Evolutionary conservation across 495 filamentous ascomycete species (phyloP).

Genomic region (Lasiosphaeris hirsuta): DNA sequence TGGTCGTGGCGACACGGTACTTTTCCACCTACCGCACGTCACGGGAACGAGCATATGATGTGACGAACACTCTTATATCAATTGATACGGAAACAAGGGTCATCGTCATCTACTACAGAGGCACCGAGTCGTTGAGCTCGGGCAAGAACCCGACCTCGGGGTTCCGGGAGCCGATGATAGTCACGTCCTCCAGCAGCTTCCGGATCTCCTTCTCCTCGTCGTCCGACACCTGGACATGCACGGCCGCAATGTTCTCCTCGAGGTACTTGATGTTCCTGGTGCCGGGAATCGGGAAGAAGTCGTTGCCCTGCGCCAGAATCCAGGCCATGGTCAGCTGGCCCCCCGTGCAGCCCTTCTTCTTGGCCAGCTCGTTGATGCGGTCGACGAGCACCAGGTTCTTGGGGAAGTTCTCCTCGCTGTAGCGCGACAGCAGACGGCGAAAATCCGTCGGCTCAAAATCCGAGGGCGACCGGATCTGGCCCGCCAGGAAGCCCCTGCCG

Average conservation of each 20-base stretch:
- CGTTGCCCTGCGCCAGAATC: constrained; percentile 54
- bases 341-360: constrained; percentile 43
- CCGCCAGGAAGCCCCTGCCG: constrained; percentile 47
- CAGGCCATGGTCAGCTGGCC: constrained; percentile 55
- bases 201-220: constrained; percentile 48
- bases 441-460: constrained; percentile 42
- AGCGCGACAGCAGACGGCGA: constrained; percentile 39
- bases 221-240: constrained; percentile 40
- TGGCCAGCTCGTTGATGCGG: constrained; percentile 43
- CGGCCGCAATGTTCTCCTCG: constrained; percentile 54
- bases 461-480: constrained; percentile 28
- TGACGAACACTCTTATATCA: too few relatives aligned
- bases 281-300: constrained; percentile 55
- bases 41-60: too few relatives aligned
- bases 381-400: constrained; percentile 54
- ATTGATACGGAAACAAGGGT: too few relatives aligned
- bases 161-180: too few relatives aligned
- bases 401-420: constrained; percentile 50
- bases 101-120: too few relatives aligned
- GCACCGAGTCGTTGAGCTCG: too few relatives aligned
- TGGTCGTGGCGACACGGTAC: too few relatives aligned
- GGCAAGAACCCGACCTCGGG: too few relatives aligned
- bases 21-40: too few relatives aligned
- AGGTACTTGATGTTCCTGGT: constrained; percentile 55
- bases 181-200: constrained; percentile 9